Evolutionary conservation across 2,329 filamentous ascomycete genomes (phyloP), one percentile per base, ranked within the genome.

Genomic region (Fusarium pseudonygamai): DNA sequence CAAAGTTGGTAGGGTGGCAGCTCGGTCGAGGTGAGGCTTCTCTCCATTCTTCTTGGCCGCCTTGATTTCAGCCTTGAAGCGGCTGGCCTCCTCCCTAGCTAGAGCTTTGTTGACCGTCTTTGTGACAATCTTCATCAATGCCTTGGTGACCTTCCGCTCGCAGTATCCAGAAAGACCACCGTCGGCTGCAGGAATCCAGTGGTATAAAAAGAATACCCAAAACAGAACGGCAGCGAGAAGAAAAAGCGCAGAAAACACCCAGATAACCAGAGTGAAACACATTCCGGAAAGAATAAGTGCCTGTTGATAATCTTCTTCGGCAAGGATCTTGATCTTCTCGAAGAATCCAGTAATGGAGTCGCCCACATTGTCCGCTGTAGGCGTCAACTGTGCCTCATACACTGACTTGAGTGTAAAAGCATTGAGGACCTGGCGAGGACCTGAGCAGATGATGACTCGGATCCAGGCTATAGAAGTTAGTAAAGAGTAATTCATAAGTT

Each of bases 391-490:
- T 34, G 91, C 88, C 60, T 90, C 86, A 84, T 96, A 93, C 42
- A 98, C 93, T 1, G 94, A 93, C 79, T 93, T 95, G 15, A 98
- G 87, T 0, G 96, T 98, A 73, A 98, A 86, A 26, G 91, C 95
- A 78, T 99, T 99, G 82, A 98, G 89, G 55, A 92, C 93, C 80
- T 97, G 94, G 73, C 96, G 93, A 28, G 96, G 96, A 0, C 95
- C 96, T 80, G 97, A 95, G 76, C 96, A 97, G 70, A 98, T 86
- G 56, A 98, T 87, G 67, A 97, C 91, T 74, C 96, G 93, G 78
- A 98, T 89, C 89, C 95, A 97, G 46, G 93, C 93, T 94, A 59
- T 22, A 20, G 9, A 34, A 50, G 60, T 79, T 57, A 78, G 74
- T 43, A 52, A 64, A 43, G 32, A n/a, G 24, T 16, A 8, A 16